Percentiles rank a stretch among this genome's conserved stretches.
Conservation (phyloP, 441 rosid species). For the Euphorbia corollata region DNA sequence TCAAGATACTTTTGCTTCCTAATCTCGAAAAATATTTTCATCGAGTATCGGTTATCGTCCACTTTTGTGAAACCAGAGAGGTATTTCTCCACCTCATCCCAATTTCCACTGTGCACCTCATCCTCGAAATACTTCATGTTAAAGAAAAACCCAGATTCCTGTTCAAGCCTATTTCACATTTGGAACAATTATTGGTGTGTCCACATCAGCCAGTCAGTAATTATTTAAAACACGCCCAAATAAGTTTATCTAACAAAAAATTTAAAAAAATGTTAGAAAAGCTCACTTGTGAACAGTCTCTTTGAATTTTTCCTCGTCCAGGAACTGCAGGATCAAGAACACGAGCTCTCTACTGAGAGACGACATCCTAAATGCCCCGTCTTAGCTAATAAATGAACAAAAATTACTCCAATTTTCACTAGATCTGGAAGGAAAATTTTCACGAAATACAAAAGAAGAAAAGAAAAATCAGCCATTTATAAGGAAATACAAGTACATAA, state of each 20-base stretch:
- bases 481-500: not conserved
- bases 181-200: constrained; percentile 18
- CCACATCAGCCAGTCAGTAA: constrained; percentile 16
- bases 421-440: constrained; percentile 49
- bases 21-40: constrained; percentile 98
- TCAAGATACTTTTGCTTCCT: constrained; percentile 98
- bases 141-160: constrained; percentile 98
- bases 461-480: constrained; percentile 25
- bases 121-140: constrained; percentile 97
- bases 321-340: constrained; percentile 93
- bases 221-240: constrained; percentile 11
- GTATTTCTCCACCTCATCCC: constrained; percentile 97
- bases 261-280: constrained; percentile 8
- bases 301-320: constrained; percentile 94
- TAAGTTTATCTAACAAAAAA: not conserved
- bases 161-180: constrained; percentile 65
- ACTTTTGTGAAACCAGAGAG: constrained; percentile 97
- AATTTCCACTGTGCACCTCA: constrained; percentile 82
- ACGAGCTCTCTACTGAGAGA: constrained; percentile 99
- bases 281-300: constrained; percentile 94
- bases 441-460: constrained; percentile 15
- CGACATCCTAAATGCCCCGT: constrained; percentile 58
- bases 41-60: constrained; percentile 91
- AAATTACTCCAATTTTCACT: constrained; percentile 30
- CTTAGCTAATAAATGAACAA: constrained; percentile 28